Evolutionary conservation across 345 rosid species (phyloP).

Genomic region (Melaleuca quinquenervia): DNA sequence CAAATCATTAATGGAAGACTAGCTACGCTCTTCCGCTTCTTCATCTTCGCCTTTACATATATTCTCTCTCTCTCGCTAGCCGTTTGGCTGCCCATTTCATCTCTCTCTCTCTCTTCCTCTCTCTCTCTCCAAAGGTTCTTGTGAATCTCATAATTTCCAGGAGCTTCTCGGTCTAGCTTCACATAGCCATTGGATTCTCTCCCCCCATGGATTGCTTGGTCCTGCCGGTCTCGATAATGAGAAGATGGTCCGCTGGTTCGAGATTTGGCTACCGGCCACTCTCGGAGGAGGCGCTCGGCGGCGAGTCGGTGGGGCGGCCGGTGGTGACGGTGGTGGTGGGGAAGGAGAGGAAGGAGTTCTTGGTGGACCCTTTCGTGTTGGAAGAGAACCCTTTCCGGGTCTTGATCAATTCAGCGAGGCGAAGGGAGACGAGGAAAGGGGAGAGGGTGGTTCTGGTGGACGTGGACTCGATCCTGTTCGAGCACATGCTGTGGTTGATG

Average conservation of each 20-base stretch:
- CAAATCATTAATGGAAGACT: background rate
- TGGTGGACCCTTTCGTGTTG: constrained; percentile 53
- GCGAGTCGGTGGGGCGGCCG: background rate
- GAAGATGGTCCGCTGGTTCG: constrained; percentile 21
- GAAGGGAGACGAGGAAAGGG: constrained; percentile 1
- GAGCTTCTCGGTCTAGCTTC: background rate
- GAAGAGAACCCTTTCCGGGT: constrained; percentile 60
- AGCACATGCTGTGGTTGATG: constrained; percentile 86
- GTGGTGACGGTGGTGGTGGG: constrained; percentile 71
- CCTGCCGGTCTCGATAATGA: constrained; percentile 31
- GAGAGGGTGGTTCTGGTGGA: constrained; percentile 36
- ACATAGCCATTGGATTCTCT: too few species aligned
- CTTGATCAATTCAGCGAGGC: constrained; percentile 23
- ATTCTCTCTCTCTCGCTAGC: background rate
- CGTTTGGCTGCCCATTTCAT: background rate
- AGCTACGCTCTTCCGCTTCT: background rate
- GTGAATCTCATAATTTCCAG: background rate
- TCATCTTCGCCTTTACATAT: background rate
- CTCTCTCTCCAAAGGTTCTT: background rate
- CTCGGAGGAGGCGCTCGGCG: background rate
- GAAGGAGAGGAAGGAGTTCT: constrained; percentile 60
- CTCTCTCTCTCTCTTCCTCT: background rate
- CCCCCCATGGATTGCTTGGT: constrained; percentile 55
- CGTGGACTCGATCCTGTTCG: constrained; percentile 75
- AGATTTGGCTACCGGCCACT: constrained; percentile 39